Evolutionary conservation across 768 basidiomycete species (phyloP).

Genomic region (Termitomyces sp.): DNA sequence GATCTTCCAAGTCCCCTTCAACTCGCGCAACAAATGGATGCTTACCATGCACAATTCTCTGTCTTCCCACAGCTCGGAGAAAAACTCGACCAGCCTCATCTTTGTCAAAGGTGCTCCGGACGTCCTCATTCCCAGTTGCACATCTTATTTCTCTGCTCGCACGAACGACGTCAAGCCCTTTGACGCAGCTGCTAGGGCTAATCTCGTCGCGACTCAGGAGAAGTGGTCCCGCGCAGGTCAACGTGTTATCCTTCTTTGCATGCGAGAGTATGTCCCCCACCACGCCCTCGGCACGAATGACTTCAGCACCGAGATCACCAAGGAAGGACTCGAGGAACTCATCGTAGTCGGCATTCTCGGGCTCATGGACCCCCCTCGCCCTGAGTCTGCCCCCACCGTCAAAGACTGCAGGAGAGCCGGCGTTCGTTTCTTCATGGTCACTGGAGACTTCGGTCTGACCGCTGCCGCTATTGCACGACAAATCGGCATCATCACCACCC

Average conservation of each 20-base stretch:
- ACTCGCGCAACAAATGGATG: conserved; percentile 57
- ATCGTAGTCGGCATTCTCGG: conserved; percentile 47
- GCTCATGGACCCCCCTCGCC: conserved; percentile 51
- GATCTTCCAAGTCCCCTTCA: conserved; percentile 36
- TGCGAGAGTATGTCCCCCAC: conserved; percentile 20
- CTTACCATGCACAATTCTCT: conserved; percentile 31
- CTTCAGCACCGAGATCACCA: conserved; percentile 33
- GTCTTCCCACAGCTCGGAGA: neutral
- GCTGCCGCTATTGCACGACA: conserved; percentile 45
- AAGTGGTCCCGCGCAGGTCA: conserved; percentile 44
- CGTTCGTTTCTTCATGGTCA: conserved; percentile 51
- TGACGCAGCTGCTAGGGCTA: conserved; percentile 14
- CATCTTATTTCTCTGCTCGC: conserved; percentile 10
- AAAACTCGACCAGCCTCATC: conserved; percentile 23
- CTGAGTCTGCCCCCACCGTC: conserved; percentile 42
- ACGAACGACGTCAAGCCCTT: conserved; percentile 21
- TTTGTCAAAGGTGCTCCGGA: conserved; percentile 58
- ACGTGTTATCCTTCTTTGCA: conserved; percentile 45
- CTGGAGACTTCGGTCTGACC: conserved; percentile 50
- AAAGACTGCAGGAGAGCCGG: conserved; percentile 42
- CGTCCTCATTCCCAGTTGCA: conserved; percentile 38
- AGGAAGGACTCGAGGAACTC: conserved; percentile 29
- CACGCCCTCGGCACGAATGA: conserved; percentile 14
- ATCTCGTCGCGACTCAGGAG: conserved; percentile 25
- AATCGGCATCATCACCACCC: conserved; percentile 36